Evolutionary conservation across 73 alveolate genomes (phyloP).

Genomic region (Diophrys sp.): DNA sequence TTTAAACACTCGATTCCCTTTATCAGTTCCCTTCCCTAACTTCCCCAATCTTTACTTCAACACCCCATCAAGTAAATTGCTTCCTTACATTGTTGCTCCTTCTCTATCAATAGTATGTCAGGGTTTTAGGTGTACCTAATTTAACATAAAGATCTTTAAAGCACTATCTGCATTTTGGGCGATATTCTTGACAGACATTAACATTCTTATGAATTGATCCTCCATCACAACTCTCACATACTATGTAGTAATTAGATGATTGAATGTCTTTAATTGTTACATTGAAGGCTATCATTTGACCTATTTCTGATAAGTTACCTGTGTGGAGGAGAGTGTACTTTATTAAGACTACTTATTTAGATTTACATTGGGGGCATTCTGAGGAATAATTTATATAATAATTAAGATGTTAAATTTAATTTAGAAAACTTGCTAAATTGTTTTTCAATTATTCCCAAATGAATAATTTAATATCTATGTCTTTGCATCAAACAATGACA

Average conservation of each 20-base stretch:
- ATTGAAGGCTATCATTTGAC: not conserved
- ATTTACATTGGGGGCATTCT: not conserved
- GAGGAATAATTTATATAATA: constrained; percentile 1
- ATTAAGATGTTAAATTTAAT: no score
- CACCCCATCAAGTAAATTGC: not conserved
- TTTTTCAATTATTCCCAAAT: no score
- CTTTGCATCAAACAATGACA: not conserved
- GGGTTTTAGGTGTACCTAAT: not conserved
- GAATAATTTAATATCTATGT: not conserved
- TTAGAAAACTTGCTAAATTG: no score
- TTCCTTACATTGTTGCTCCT: not conserved
- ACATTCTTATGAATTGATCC: not conserved
- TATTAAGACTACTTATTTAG: not conserved
- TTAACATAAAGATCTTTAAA: not conserved
- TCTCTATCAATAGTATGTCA: not conserved
- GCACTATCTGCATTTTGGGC: not conserved
- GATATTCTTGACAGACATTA: not conserved
- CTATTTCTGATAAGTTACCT: not conserved
- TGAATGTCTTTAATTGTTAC: not conserved
- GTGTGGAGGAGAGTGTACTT: not conserved
- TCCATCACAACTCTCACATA: not conserved
- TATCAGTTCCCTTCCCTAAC: not conserved
- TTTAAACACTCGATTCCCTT: not conserved
- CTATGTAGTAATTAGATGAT: not conserved
- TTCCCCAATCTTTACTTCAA: not conserved